Evolutionary conservation across 495 filamentous ascomycete species (phyloP), one percentile per base, ranked within the genome.

Genomic region (Friedmanniomyces endolithicus): DNA sequence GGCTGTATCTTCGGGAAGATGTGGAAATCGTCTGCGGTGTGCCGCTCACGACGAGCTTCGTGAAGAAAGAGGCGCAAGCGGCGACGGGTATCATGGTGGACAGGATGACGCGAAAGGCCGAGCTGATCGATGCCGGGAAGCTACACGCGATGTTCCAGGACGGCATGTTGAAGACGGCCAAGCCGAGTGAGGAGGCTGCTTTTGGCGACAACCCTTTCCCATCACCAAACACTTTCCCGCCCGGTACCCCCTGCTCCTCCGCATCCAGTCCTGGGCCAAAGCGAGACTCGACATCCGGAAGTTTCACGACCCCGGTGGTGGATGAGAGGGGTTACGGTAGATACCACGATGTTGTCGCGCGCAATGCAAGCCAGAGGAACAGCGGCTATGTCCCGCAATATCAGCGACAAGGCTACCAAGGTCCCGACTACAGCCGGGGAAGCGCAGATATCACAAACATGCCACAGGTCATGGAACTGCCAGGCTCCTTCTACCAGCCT

Each of bases 121-220:
- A 69, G 50, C 56, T 67, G 22, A 50, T 69, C 23, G 67, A 69
- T 39, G 57, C 63, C 20, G 67, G 65, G 20, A 60, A 59, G 27
- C 56, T 70, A 57, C 61, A 63, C 23, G 67, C 63, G 16, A 68
- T 68, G 67, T 68, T 70, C 58, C 62, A 70, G 52, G 31, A 67
- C 41, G 67, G 67, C 25, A 59, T 58, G 56, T 48, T 70, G 44
- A 70, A 67, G 61, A 70, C 66, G 2, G 27, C 51, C 19, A 62
- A 55, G 50, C 59, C 59, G 9, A 50, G 39, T 34, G 46, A 31
- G 6, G 51, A 55, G 1, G 41, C 57, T 12, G 55, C 57, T 1
- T 59, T 50, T 29, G 34, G 41, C 0, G 52, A 59, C 12, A 40
- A 33, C 25, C 41, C 41, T 16, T 6, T 49, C 1, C 56, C 56